Conservation (phyloP, 2,329 filamentous ascomycete species). For the Monosporascus sp. region DNA sequence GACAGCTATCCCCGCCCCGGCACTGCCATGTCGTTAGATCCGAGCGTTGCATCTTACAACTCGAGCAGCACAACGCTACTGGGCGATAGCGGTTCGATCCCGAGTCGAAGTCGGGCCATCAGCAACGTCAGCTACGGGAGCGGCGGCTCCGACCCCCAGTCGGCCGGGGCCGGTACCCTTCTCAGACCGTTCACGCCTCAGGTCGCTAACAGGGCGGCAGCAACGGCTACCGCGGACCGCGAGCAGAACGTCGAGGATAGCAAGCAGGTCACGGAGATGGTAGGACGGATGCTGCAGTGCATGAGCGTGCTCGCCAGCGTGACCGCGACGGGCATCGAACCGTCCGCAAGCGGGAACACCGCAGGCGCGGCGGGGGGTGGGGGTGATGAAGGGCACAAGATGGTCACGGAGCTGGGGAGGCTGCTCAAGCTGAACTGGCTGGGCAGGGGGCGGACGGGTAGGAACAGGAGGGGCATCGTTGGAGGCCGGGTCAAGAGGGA, state of each 20-base stretch:
- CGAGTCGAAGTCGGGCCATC: conserved; percentile 67
- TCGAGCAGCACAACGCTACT: conserved; percentile 75
- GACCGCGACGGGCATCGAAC: conserved; percentile 14
- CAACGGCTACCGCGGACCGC: conserved; percentile 25
- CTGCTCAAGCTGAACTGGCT: conserved; percentile 97
- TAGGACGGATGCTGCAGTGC: conserved; percentile 93
- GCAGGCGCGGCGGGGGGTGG: conserved; percentile 25
- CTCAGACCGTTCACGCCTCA: conserved; percentile 48
- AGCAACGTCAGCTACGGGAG: conserved; percentile 72
- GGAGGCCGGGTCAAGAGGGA: conserved; percentile 55
- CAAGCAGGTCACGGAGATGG: conserved; percentile 84
- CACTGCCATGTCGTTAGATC: conserved; percentile 72
- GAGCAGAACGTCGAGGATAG: conserved; percentile 62
- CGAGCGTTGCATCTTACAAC: conserved; percentile 70
- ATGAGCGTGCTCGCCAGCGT: conserved; percentile 83
- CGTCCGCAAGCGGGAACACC: conserved; percentile 20
- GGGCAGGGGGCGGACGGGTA: conserved; percentile 78
- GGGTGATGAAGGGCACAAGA: conserved; percentile 67
- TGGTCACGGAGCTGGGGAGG: conserved; percentile 77
- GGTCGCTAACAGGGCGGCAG: conserved; percentile 19
- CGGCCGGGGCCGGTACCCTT: conserved; percentile 32
- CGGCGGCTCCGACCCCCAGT: conserved; percentile 34
- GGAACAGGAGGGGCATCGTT: conserved; percentile 86
- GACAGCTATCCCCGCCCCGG: conserved; percentile 46
- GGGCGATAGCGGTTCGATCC: conserved; percentile 49